Evolutionary conservation across 1,139 yeast genomes (phyloP), one percentile per base, ranked within the genome.

Genomic region (Geotrichum klebahnii): DNA sequence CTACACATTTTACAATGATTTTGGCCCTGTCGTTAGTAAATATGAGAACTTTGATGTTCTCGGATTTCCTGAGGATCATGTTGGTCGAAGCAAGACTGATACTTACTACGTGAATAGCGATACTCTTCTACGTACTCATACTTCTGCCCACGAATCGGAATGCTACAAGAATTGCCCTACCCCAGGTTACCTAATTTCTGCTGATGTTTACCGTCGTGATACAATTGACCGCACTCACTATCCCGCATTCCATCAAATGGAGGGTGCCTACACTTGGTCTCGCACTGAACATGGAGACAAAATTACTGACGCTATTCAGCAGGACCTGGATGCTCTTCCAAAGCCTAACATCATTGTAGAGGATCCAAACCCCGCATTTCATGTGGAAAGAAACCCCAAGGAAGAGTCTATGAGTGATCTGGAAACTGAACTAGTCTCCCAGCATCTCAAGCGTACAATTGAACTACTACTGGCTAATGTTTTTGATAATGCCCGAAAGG

Each of bases 231-330:
- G 89, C 58, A 89, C 97, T 0, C 99, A 92, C 67, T 92, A 92
- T 64, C 97, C 98, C 2, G 97, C 87, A 1, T 94, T 92, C 69
- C 97, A 92, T 64, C 99, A 92, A 68, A 81, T 92, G 88, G 99
- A 92, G 68, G 98, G 98, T 45, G 97, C 96, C 1, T 73, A 95
- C 54, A 68, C 84, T 5, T 94, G 97, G 97, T 72, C 79, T 9
- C 72, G 82, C 45, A 64, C 67, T 0, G 69, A 74, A 32, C 69
- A 63, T 42, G 69, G 70, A 10, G 64, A 62, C 2, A 66, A 66
- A 31, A 57, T 79, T 28, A 63, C 76, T n/a, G 74, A 72, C 12
- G 68, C 72, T 44, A 74, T 85, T 41, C 65, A 71, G 57, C 59
- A 64, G 12, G 95, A 86, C 58, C 79, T 84, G 31, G 81, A 71